Evolutionary conservation across 805 yeast species (phyloP).

Genomic region (Kuraishia hungarica): DNA sequence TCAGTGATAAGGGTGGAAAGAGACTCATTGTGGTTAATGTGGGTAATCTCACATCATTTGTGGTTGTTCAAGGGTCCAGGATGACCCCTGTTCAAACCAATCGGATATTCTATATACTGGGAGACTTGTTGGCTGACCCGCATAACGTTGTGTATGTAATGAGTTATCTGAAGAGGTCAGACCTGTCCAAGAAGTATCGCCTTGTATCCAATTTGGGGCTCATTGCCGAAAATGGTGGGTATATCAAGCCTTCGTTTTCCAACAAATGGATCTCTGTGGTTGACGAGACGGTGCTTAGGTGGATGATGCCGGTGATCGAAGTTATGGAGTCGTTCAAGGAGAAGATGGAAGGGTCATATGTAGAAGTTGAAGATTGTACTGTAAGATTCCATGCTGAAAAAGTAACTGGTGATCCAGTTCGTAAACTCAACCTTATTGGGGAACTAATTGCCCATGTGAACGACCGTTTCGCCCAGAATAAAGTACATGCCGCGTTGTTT

Average conservation of each 20-base stretch:
- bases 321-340: conserved; percentile 57
- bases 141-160: conserved; percentile 63
- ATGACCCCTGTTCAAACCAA: conserved; percentile 52
- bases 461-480: conserved; percentile 53
- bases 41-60: conserved; percentile 31
- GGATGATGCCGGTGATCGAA: conserved; percentile 52
- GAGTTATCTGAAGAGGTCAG: conserved; percentile 54
- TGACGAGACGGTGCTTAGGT: conserved; percentile 38
- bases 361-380: conserved; percentile 68
- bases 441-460: conserved; percentile 81
- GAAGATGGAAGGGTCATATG: conserved; percentile 70
- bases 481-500: conserved; percentile 72
- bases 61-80: conserved; percentile 23
- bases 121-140: conserved; percentile 49
- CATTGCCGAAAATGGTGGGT: conserved; percentile 89
- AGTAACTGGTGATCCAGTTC: conserved; percentile 48
- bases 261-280: conserved; percentile 57
- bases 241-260: conserved; percentile 44
- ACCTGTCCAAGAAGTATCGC: conserved; percentile 60
- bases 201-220: conserved; percentile 67
- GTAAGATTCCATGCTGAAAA: conserved; percentile 69
- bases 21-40: conserved; percentile 44
- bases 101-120: conserved; percentile 46
- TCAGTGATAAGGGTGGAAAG: conserved; percentile 22
- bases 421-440: conserved; percentile 65